Evolutionary conservation across 2,329 filamentous ascomycete species (phyloP).

Genomic region (Shiraia bambusicola): DNA sequence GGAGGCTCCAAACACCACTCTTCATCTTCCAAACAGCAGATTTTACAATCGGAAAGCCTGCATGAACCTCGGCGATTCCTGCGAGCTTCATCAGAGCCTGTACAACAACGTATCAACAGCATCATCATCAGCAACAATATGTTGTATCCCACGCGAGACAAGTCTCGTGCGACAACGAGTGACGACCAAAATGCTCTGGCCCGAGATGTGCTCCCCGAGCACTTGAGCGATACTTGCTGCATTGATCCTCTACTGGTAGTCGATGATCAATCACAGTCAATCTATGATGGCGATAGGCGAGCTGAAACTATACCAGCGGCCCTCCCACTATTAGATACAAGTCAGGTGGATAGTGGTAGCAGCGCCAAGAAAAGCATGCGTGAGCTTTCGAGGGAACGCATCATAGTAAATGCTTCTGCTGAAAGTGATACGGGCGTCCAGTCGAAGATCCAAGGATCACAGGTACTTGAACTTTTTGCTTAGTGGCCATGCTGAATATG

Average conservation of each 20-base stretch:
- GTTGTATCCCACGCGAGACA: slow-evolving; percentile 8
- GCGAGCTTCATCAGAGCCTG: slow-evolving; percentile 7
- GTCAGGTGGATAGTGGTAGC: too few relatives aligned
- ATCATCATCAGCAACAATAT: slow-evolving; percentile 2
- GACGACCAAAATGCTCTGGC: slow-evolving; percentile 31
- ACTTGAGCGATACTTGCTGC: slow-evolving; percentile 14
- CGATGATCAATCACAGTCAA: too few relatives aligned
- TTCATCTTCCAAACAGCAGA: slow-evolving; percentile 7
- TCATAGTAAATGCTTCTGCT: too few relatives aligned
- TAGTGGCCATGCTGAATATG: background rate
- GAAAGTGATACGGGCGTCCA: background rate
- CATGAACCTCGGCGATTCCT: slow-evolving; percentile 1
- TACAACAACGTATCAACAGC: slow-evolving; percentile 11
- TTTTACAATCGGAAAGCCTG: slow-evolving; percentile 2
- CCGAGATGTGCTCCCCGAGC: slow-evolving; percentile 36
- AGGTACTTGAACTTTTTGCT: background rate
- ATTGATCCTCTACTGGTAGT: too few relatives aligned
- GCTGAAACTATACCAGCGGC: too few relatives aligned
- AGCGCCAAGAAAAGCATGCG: too few relatives aligned
- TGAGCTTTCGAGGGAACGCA: too few relatives aligned
- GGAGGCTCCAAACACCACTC: slow-evolving; percentile 5
- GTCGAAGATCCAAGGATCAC: background rate
- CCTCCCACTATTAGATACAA: too few relatives aligned
- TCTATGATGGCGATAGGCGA: background rate
- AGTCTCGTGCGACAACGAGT: slow-evolving; percentile 22